Evolutionary conservation across 1,139 yeast genomes (phyloP).

Genomic region (Scheffersomyces parashehatae): DNA sequence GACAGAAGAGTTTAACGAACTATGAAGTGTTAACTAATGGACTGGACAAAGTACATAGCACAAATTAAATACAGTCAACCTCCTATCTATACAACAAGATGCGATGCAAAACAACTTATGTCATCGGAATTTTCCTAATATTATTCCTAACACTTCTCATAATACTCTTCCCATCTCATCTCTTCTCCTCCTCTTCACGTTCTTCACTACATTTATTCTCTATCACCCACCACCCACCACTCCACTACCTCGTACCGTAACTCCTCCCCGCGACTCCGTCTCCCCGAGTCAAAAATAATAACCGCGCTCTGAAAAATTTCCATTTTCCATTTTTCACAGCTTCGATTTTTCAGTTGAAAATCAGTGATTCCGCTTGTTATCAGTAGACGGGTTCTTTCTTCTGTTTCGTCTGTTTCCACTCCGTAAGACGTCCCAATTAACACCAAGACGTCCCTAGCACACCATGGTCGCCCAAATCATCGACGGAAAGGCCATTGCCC

Average conservation of each 20-base stretch:
- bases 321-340: background rate
- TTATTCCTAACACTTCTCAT: background rate
- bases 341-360: background rate
- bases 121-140: background rate
- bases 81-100: too few relatives aligned
- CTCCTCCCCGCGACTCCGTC: background rate
- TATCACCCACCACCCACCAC: too few relatives aligned
- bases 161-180: background rate
- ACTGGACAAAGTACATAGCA: too few relatives aligned
- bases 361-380: background rate
- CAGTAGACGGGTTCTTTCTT: too few relatives aligned
- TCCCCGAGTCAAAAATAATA: slow-evolving; percentile 12
- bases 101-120: too few relatives aligned
- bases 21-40: too few relatives aligned
- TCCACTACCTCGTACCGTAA: too few relatives aligned
- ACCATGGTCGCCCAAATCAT: slow-evolving; percentile 45
- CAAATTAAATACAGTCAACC: too few relatives aligned
- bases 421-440: too few relatives aligned
- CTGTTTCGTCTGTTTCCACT: too few relatives aligned
- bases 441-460: background rate
- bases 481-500: slow-evolving; percentile 75
- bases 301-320: background rate
- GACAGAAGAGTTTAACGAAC: too few relatives aligned
- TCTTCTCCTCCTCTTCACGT: background rate
- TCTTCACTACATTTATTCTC: too few relatives aligned